A percentile compares a stretch with the other conserved stretches of the same genome.
phyloP scores from a whole-genome alignment of 2,329 filamentous ascomycete genomes.

The Penicillium vulpinum region DNA sequence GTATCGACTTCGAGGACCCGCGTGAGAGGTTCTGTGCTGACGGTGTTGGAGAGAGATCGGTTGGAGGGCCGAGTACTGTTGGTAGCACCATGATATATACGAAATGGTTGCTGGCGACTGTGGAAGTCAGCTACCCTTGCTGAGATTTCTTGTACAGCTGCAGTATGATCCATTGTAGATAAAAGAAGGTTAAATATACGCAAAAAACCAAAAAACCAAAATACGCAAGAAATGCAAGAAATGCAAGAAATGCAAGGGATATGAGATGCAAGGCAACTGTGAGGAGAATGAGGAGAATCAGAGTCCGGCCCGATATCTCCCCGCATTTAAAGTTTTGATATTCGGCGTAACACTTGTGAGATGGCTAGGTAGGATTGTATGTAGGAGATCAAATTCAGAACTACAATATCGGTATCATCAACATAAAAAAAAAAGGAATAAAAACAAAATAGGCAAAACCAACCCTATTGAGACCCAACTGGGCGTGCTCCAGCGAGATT shows the following conservation, averaged over 20 bases:
- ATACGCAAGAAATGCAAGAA: not conserved
- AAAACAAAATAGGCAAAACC: not conserved
- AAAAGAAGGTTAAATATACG: not conserved
- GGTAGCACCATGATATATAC: constrained; percentile 75
- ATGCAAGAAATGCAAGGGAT: not conserved
- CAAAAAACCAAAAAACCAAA: not conserved
- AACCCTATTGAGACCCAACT: constrained; percentile 40
- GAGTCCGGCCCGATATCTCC: too few relatives aligned
- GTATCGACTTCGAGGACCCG: constrained; percentile 63
- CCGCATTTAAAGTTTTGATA: too few relatives aligned
- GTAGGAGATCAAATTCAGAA: not conserved
- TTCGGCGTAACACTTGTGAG: too few relatives aligned
- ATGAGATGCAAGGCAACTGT: not conserved
- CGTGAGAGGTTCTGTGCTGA: constrained; percentile 67
- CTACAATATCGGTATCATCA: constrained; percentile 6
- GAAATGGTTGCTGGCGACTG: constrained; percentile 59
- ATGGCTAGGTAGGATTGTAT: not conserved
- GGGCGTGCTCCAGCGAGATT: constrained; percentile 58
- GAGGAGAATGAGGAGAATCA: too few relatives aligned
- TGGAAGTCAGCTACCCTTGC: constrained; percentile 42
- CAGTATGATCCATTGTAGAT: constrained; percentile 19
- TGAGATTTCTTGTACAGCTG: constrained; percentile 17
- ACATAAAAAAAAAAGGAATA: not conserved
- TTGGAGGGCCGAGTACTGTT: constrained; percentile 68
- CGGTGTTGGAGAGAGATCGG: constrained; percentile 48